Evolutionary conservation across 371 early-diverging fungal genomes (phyloP), one percentile per base, ranked within the genome.

Genomic region (Nematocida homosporus): DNA sequence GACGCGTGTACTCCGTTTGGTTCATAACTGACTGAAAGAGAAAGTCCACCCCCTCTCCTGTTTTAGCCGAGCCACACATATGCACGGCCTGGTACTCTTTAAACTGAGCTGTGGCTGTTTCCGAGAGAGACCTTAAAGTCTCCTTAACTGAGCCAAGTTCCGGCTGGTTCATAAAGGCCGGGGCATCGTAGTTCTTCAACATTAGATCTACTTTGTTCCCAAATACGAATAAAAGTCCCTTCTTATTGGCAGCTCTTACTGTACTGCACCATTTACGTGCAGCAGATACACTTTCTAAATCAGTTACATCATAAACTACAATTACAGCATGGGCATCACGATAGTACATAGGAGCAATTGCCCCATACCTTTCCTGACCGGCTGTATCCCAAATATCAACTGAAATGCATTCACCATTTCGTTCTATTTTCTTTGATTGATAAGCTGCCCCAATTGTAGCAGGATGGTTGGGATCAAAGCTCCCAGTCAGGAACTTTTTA

Each of bases 391-490:
- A 90, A 30, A 90, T 84, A 69, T 90, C 89, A 65, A 88, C 90
- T 83, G 94, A 94, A 79, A 94, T 88, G 76, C 87, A 88, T 87
- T 78, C 91, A 91, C 79, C 91, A 91, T 27, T 92, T 89, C 61
- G 88, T 6, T 37, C n/a, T 87, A 79, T 90, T 88, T 79, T 94
- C 81, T 98, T 98, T 76, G 95, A 94, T 82, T 95, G 87, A 81
- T 95, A 98, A 82, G 96, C 94, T 38, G 96, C 97, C n/a, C 99
- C 99, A 79, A 99, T 96, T 57, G 99, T 99, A 35, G 95, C 95
- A 83, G 96, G 94, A 87, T 98, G 96, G 84, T 94, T 94, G 80
- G 88, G 91, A 81, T 88, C 91, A 86, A 99, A 99, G 83, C 91
- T 92, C 63, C 90, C 90, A 85, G 92, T 93, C 61, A 95, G 93